Conservation (phyloP, 1,139 yeast species). For the Suhomyces maxii region DNA sequence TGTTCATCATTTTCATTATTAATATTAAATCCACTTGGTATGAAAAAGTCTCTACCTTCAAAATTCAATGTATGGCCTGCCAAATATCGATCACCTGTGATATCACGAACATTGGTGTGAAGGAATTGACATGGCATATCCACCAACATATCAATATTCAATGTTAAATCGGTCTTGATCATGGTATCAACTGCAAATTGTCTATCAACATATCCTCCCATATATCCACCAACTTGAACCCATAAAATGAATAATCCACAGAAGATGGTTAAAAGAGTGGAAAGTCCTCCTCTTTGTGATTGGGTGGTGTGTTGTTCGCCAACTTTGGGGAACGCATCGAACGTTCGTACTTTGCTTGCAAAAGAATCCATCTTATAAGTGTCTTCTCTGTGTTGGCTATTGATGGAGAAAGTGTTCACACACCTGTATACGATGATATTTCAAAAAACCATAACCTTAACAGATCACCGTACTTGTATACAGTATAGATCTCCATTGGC, state of each 20-base stretch:
- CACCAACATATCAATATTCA: constrained; percentile 79
- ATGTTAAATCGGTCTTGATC: constrained; percentile 59
- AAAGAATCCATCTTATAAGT: constrained; percentile 35
- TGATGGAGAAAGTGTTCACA: too few relatives aligned
- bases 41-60: constrained; percentile 57
- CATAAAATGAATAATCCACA: constrained; percentile 69
- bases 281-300: constrained; percentile 73
- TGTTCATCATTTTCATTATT: constrained; percentile 49
- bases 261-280: constrained; percentile 65
- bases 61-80: constrained; percentile 74
- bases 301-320: constrained; percentile 73
- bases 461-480: too few relatives aligned
- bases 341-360: constrained; percentile 52
- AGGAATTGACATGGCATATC: constrained; percentile 81
- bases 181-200: constrained; percentile 71
- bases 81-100: constrained; percentile 71
- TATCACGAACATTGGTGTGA: constrained; percentile 76
- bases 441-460: too few relatives aligned
- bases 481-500: too few relatives aligned
- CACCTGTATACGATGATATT: too few relatives aligned
- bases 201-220: constrained; percentile 81
- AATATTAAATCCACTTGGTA: constrained; percentile 48
- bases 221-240: constrained; percentile 83
- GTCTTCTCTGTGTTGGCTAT: too few relatives aligned
- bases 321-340: constrained; percentile 89